Evolutionary conservation across 768 basidiomycete genomes (phyloP).

Genomic region (Pleurotus djamor): DNA sequence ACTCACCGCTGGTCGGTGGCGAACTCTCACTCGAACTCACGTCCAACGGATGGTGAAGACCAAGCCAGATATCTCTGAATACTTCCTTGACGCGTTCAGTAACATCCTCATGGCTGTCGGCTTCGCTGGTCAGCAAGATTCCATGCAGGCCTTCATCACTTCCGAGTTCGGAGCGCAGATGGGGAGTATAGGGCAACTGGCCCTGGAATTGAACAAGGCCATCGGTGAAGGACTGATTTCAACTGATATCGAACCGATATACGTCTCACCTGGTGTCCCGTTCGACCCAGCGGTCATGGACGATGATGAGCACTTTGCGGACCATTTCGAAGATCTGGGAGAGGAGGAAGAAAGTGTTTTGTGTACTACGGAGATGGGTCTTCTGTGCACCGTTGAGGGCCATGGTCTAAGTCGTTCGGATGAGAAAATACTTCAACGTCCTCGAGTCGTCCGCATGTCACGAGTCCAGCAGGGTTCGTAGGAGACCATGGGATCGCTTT

Average conservation of each 20-base stretch:
- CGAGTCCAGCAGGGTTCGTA: not conserved
- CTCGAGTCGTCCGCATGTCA: slow-evolving; percentile 42
- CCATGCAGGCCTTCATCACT: slow-evolving; percentile 35
- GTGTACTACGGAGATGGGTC: slow-evolving; percentile 58
- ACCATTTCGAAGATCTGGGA: slow-evolving; percentile 11
- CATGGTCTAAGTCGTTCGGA: slow-evolving; percentile 42
- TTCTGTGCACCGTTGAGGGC: slow-evolving; percentile 30
- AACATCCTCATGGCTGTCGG: slow-evolving; percentile 40
- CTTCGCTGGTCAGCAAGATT: slow-evolving; percentile 20
- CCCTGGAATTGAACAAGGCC: slow-evolving; percentile 51
- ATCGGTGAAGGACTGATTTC: slow-evolving; percentile 59
- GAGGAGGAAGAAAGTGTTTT: slow-evolving; percentile 31
- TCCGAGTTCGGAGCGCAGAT: slow-evolving; percentile 43
- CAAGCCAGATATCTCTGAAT: slow-evolving; percentile 24
- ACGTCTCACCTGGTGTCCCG: slow-evolving; percentile 35
- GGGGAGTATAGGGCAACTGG: slow-evolving; percentile 36
- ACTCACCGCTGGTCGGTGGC: slow-evolving; percentile 53
- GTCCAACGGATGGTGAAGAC: slow-evolving; percentile 33
- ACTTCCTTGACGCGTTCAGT: slow-evolving; percentile 37
- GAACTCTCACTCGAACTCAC: slow-evolving; percentile 49
- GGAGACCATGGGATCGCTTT: not conserved
- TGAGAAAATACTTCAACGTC: slow-evolving; percentile 45
- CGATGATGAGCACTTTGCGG: slow-evolving; percentile 21
- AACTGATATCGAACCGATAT: slow-evolving; percentile 52
- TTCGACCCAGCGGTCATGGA: slow-evolving; percentile 46